Evolutionary conservation across 768 basidiomycete genomes (phyloP).

Genomic region (Boletus rubroflammeus): DNA sequence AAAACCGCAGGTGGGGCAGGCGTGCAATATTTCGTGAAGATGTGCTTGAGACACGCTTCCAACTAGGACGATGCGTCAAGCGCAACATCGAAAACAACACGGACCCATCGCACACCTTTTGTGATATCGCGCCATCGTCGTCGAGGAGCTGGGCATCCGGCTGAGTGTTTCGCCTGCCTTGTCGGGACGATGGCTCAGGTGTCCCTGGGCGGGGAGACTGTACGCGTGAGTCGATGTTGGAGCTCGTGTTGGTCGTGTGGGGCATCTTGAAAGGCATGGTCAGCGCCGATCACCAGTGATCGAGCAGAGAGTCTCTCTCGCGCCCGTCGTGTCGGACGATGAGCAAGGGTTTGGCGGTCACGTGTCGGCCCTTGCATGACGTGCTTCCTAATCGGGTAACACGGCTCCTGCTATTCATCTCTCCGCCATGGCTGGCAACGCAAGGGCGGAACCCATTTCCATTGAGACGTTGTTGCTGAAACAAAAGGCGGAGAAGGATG

Average conservation of each 20-base stretch:
- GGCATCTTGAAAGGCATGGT: slow-evolving; percentile 16
- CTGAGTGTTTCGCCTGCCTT: slow-evolving; percentile 52
- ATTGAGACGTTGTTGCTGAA: slow-evolving; percentile 84
- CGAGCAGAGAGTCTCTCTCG: slow-evolving; percentile 9
- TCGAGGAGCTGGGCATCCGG: slow-evolving; percentile 59
- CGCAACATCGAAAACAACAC: neutral
- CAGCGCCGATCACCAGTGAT: slow-evolving; percentile 19
- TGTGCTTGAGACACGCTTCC: slow-evolving; percentile 66
- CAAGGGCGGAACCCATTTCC: slow-evolving; percentile 69
- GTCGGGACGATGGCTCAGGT: slow-evolving; percentile 57
- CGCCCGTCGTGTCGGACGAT: slow-evolving; percentile 24
- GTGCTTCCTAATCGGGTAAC: slow-evolving; percentile 13
- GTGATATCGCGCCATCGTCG: slow-evolving; percentile 64
- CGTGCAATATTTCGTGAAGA: slow-evolving; percentile 75
- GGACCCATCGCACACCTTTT: slow-evolving; percentile 42
- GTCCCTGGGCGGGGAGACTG: slow-evolving; percentile 56
- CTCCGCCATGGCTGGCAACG: slow-evolving; percentile 38
- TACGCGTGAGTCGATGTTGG: slow-evolving; percentile 23
- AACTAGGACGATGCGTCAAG: slow-evolving; percentile 39
- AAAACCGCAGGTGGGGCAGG: slow-evolving; percentile 32
- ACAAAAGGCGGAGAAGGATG: slow-evolving; percentile 87
- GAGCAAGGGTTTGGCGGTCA: slow-evolving; percentile 21
- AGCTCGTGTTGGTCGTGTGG: neutral
- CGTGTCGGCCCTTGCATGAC: slow-evolving; percentile 4
- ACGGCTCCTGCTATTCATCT: neutral